A percentile compares a stretch with the other conserved stretches of the same genome.
These are phyloP conservation scores for Candida tallmaniae DNA, from an alignment of 805 yeast species.

Conservation along the genomic window DNA sequence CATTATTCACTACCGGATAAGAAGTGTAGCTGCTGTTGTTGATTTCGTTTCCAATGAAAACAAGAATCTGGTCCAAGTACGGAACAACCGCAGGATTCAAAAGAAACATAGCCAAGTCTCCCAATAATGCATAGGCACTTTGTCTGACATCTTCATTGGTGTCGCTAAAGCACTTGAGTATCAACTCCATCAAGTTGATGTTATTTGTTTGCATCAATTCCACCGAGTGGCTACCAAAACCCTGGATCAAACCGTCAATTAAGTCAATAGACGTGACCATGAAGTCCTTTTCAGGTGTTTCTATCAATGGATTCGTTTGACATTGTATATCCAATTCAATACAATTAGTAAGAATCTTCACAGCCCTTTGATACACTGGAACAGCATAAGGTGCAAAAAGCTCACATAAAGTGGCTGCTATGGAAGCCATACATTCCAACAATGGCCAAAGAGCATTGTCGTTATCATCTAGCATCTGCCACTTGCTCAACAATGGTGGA, in stretches of 20 bases:
- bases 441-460: slow-evolving; percentile 89
- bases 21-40: slow-evolving; percentile 46
- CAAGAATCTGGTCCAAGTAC: slow-evolving; percentile 48
- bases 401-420: slow-evolving; percentile 84
- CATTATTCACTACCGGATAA: slow-evolving; percentile 74
- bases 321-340: slow-evolving; percentile 63
- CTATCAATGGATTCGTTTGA: slow-evolving; percentile 59
- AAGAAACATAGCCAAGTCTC: slow-evolving; percentile 75
- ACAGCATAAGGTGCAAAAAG: slow-evolving; percentile 84
- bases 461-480: slow-evolving; percentile 71
- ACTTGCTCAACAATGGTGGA: slow-evolving; percentile 78
- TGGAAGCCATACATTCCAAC: slow-evolving; percentile 86
- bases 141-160: slow-evolving; percentile 86
- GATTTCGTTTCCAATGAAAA: slow-evolving; percentile 67
- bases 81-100: slow-evolving; percentile 44
- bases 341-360: slow-evolving; percentile 62
- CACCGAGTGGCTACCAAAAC: slow-evolving; percentile 61
- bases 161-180: slow-evolving; percentile 70
- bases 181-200: slow-evolving; percentile 49
- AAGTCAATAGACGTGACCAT: slow-evolving; percentile 84
- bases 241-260: slow-evolving; percentile 90
- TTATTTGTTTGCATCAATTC: slow-evolving; percentile 45
- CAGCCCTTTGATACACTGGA: slow-evolving; percentile 77
- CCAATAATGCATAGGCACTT: slow-evolving; percentile 82
- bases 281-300: slow-evolving; percentile 85